Evolutionary conservation across 352 stramenopile genomes (phyloP).

Genomic region (Pythium coloratum): DNA sequence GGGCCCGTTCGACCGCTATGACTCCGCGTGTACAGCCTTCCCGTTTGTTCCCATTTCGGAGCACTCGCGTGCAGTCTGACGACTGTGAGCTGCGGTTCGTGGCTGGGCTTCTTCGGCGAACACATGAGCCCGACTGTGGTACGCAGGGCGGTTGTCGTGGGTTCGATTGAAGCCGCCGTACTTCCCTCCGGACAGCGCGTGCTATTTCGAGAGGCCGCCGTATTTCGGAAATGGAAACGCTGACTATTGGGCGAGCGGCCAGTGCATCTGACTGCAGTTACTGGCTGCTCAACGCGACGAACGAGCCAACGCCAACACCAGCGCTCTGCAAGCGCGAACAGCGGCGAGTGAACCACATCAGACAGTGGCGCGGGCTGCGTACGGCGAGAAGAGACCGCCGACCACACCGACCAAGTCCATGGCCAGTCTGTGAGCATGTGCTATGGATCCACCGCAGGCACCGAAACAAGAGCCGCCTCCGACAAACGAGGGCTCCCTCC

Average conservation of each 20-base stretch:
- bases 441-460: slow-evolving; percentile 13
- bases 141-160: too few species aligned
- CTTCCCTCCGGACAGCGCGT: too few species aligned
- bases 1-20: too few species aligned
- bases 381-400: neutral
- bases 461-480: neutral
- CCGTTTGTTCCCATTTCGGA: too few species aligned
- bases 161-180: too few species aligned
- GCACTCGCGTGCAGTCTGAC: too few species aligned
- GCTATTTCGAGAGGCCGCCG: too few species aligned
- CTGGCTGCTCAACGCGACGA: neutral
- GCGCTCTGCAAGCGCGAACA: neutral
- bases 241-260: neutral
- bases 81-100: too few species aligned
- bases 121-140: too few species aligned
- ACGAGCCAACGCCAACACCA: neutral
- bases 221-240: too few species aligned
- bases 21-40: too few species aligned
- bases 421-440: slow-evolving; percentile 21
- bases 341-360: neutral
- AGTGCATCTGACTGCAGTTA: neutral
- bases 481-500: neutral
- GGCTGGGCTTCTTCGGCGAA: too few species aligned
- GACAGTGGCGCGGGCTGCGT: neutral
- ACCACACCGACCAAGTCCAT: neutral